Evolutionary conservation across 352 stramenopile genomes (phyloP), one percentile per base, ranked within the genome.

Genomic region (Nothophytophthora sp.): DNA sequence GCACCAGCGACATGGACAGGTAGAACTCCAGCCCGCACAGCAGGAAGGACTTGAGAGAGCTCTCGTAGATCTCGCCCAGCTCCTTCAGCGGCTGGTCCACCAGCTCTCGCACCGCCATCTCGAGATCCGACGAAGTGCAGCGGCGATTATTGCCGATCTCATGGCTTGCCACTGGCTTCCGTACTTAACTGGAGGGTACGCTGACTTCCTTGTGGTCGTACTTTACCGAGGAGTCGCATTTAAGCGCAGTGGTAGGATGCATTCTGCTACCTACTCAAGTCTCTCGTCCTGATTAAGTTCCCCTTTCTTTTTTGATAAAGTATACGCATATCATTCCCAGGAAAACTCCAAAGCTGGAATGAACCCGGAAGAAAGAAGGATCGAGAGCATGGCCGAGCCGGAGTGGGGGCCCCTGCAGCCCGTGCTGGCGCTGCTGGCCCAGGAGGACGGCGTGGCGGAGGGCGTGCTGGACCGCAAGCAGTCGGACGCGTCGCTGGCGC

Each of bases 1-100:
- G 63, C 40, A 81, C 72, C 13, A 92, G 67, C 62, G 73, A 75
- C 53, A 82, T 70, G 25, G 81, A 88, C 34, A 92, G 66, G 46
- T 86, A 86, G 34, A 92, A 77, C 45, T 92, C 81, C 11, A 92
- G 53, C 9, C 63, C 63, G 24, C 67, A 76, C 19, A 76, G 67
- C 22, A 92, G 62, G 49, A 87, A 73, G 9, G 63, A 56, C 66
- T 89, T 89, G 23, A 88, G 55, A 29, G 81, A 84, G 60, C 68
- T 75, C 43, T 75, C 64, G 40, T 78, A 78, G 22, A 74, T 42
- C 33, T 78, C 50, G 20, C 55, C 42, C 33, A 84, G 55, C 22
- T 65, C 53, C 44, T 62, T 65, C 8, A 81, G 42, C 20, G 60
- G 65, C 33, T 78, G 60, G n/a, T 72, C 60, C 35, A 73, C 63